These are phyloP conservation scores for Neurospora sp. DNA, from an alignment of 495 filamentous ascomycete species.

Conservation along the genomic window DNA sequence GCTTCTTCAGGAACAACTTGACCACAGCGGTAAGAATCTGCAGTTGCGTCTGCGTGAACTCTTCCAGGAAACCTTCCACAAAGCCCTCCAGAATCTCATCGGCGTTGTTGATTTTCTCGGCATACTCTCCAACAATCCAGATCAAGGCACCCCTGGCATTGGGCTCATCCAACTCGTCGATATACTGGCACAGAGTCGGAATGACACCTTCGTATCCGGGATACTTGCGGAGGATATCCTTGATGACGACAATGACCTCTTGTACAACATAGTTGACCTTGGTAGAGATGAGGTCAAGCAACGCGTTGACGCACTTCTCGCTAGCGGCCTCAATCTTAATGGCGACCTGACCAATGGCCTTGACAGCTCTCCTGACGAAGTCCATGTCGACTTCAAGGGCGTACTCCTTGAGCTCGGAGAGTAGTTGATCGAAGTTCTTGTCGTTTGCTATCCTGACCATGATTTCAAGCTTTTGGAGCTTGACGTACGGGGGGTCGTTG, in stretches of 20 bases:
- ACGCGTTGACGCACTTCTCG: slow-evolving; percentile 77
- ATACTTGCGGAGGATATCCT: slow-evolving; percentile 98
- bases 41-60: slow-evolving; percentile 89
- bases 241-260: slow-evolving; percentile 98
- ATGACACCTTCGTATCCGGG: slow-evolving; percentile 98
- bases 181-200: slow-evolving; percentile 84
- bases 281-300: slow-evolving; percentile 91
- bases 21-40: slow-evolving; percentile 93
- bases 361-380: slow-evolving; percentile 95
- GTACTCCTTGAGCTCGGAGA: slow-evolving; percentile 94
- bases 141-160: slow-evolving; percentile 99
- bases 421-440: slow-evolving; percentile 89
- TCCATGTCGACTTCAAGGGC: slow-evolving; percentile 98
- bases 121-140: slow-evolving; percentile 98
- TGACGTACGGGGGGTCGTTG: slow-evolving; percentile 99
- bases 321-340: slow-evolving; percentile 98
- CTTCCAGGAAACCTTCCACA: slow-evolving; percentile 83
- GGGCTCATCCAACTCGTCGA: slow-evolving; percentile 96
- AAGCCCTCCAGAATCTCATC: slow-evolving; percentile 93
- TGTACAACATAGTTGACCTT: slow-evolving; percentile 99
- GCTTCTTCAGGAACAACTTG: slow-evolving; percentile 95
- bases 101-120: slow-evolving; percentile 90
- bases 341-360: slow-evolving; percentile 94
- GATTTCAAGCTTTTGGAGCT: slow-evolving; percentile 96
- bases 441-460: slow-evolving; percentile 99